These are phyloP conservation scores for Monosporascus sp. DNA, from an alignment of 2,329 filamentous ascomycete species.

Conservation along the genomic window DNA sequence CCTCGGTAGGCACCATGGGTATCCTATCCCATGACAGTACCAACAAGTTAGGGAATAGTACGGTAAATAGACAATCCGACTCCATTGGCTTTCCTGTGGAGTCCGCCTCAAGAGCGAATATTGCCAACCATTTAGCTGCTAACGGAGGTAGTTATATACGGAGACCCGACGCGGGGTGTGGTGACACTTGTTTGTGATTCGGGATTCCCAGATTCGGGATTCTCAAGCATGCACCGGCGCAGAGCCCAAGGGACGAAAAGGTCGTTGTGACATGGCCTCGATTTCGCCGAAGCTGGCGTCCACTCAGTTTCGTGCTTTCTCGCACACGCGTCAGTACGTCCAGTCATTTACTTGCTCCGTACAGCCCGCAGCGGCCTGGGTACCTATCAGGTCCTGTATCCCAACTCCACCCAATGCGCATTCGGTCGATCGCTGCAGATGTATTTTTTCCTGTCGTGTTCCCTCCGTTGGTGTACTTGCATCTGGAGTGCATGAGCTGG, in stretches of 20 bases:
- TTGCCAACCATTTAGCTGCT: too few species aligned
- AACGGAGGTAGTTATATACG: neutral
- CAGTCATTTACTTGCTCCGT: neutral
- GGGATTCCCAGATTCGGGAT: too few species aligned
- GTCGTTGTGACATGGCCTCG: neutral
- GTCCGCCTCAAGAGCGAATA: too few species aligned
- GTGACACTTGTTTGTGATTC: too few species aligned
- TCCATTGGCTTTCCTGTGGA: neutral
- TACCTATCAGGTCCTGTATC: neutral
- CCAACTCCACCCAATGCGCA: neutral
- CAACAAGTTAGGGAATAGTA: neutral
- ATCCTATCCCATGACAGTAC: neutral
- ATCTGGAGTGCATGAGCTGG: neutral
- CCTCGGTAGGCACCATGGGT: neutral
- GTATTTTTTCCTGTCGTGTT: neutral
- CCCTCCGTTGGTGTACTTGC: neutral
- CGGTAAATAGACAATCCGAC: neutral
- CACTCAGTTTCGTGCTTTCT: neutral
- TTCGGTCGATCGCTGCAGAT: neutral
- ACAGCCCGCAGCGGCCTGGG: neutral
- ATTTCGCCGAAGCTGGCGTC: neutral
- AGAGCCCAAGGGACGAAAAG: too few species aligned
- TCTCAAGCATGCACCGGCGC: too few species aligned
- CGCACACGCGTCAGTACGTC: neutral
- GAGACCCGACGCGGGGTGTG: neutral